Evolutionary conservation across 2,329 filamentous ascomycete genomes (phyloP).

Genomic region (Xylaria digitata): DNA sequence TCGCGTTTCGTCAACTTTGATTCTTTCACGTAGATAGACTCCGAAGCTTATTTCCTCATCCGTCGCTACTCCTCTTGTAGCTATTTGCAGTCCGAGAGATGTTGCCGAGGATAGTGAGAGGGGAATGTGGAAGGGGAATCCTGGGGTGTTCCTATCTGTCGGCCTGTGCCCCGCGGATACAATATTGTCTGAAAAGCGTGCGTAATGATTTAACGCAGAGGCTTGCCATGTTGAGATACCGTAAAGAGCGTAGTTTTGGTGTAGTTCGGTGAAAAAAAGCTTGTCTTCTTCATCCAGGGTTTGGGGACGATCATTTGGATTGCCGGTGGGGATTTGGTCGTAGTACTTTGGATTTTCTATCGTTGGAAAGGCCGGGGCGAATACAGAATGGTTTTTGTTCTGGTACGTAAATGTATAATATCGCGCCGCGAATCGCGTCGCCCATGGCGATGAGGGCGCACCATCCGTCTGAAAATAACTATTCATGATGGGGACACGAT

Average conservation of each 20-base stretch:
- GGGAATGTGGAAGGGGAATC: background rate
- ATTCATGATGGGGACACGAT: conserved; percentile 4
- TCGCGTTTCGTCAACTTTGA: conserved; percentile 18
- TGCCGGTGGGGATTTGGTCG: background rate
- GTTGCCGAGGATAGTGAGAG: too few relatives aligned
- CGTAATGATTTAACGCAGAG: conserved; percentile 4
- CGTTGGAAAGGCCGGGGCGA: conserved; percentile 4
- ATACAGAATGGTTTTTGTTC: conserved; percentile 13
- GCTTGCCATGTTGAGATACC: conserved; percentile 16
- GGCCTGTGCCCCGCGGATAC: conserved; percentile 21
- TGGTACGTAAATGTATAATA: background rate
- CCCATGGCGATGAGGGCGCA: conserved; percentile 27
- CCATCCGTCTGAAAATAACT: background rate
- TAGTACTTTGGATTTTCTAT: conserved; percentile 30
- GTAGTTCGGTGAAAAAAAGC: background rate
- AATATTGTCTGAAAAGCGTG: background rate
- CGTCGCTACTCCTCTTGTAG: background rate
- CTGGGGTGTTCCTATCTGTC: background rate
- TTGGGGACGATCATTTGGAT: background rate
- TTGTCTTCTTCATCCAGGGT: background rate
- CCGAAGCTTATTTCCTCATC: conserved; percentile 2
- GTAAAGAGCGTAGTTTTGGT: background rate
- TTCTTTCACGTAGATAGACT: conserved; percentile 18
- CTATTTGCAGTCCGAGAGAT: background rate
- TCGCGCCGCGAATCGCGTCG: background rate